Percentiles rank a stretch among this genome's conserved stretches.
phyloP scores from a whole-genome alignment of 2,329 filamentous ascomycete species.

The Davidsoniella eucalypti region DNA sequence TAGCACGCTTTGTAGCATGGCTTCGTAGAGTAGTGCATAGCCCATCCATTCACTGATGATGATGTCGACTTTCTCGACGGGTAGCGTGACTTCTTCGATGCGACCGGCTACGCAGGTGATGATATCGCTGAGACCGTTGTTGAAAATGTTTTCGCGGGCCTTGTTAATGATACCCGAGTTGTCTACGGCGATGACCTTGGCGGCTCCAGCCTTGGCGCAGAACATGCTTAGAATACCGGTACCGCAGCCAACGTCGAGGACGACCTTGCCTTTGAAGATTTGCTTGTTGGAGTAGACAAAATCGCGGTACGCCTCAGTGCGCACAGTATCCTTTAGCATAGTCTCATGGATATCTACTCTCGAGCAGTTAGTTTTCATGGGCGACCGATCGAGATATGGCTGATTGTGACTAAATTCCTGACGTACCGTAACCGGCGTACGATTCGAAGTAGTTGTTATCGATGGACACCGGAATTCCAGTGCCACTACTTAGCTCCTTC shows the following conservation, averaged over 20 bases:
- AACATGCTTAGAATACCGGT: constrained; percentile 84
- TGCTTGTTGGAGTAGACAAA: constrained; percentile 89
- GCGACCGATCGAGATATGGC: neutral
- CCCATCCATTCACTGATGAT: constrained; percentile 99
- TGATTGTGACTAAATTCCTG: neutral
- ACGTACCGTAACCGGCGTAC: constrained; percentile 42
- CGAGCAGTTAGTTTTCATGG: neutral
- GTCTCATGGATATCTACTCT: constrained; percentile 78
- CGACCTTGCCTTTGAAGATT: constrained; percentile 68
- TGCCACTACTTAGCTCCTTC: constrained; percentile 15
- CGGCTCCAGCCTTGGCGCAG: constrained; percentile 76
- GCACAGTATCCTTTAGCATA: constrained; percentile 81
- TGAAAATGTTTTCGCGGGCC: constrained; percentile 67
- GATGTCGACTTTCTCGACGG: constrained; percentile 70
- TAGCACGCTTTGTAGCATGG: constrained; percentile 87
- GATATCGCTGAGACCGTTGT: constrained; percentile 55
- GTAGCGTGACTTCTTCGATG: constrained; percentile 71
- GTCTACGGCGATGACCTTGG: constrained; percentile 77
- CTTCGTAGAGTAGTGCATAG: constrained; percentile 82
- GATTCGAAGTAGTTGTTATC: constrained; percentile 43
- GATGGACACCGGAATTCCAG: constrained; percentile 19
- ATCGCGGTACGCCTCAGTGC: constrained; percentile 84
- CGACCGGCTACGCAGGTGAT: constrained; percentile 73
- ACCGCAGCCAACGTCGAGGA: constrained; percentile 82
- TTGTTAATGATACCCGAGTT: constrained; percentile 82